These are phyloP conservation scores for Lentinus brumalis DNA, from an alignment of 768 basidiomycete species.

Conservation along the genomic window DNA sequence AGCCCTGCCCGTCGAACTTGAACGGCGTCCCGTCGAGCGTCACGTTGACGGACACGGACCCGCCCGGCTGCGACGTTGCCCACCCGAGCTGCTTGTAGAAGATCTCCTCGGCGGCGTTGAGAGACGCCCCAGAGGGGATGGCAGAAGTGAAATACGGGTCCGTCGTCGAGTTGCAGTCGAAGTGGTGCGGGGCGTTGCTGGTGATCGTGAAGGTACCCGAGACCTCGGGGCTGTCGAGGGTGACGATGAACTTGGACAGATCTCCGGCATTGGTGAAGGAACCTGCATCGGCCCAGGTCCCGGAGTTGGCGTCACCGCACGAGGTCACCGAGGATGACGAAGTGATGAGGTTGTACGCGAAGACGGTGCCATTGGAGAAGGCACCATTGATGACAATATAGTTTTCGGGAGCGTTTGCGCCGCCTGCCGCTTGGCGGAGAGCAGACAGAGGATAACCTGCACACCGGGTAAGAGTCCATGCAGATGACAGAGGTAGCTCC, in stretches of 20 bases:
- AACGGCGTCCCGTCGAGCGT: conserved; percentile 22
- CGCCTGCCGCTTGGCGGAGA: background rate
- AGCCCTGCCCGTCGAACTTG: conserved; percentile 24
- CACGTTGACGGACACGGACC: conserved; percentile 21
- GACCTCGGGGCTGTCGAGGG: conserved; percentile 19
- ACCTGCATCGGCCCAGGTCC: conserved; percentile 23
- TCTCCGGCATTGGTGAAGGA: conserved; percentile 21
- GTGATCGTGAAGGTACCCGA: conserved; percentile 21
- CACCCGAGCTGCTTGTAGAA: conserved; percentile 28
- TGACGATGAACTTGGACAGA: conserved; percentile 20
- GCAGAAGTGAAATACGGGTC: conserved; percentile 22
- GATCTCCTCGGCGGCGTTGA: conserved; percentile 22
- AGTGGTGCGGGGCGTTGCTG: conserved; percentile 21
- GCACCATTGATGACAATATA: conserved; percentile 26
- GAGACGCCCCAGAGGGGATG: conserved; percentile 4
- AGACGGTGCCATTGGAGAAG: conserved; percentile 23
- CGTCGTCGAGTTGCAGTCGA: conserved; percentile 26
- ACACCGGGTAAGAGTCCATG: background rate
- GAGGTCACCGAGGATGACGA: conserved; percentile 18
- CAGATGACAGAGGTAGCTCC: too few species aligned
- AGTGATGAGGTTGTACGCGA: conserved; percentile 19
- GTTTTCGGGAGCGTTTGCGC: conserved; percentile 4
- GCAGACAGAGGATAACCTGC: conserved; percentile 11
- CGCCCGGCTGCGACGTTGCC: conserved; percentile 26
- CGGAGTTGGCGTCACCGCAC: conserved; percentile 16